A percentile compares a stretch with the other conserved stretches of the same genome.
These are phyloP conservation scores for thale cress (Arabidopsis thaliana) DNA, from an alignment of 345 rosid genomes.

Conservation along the genomic window DNA sequence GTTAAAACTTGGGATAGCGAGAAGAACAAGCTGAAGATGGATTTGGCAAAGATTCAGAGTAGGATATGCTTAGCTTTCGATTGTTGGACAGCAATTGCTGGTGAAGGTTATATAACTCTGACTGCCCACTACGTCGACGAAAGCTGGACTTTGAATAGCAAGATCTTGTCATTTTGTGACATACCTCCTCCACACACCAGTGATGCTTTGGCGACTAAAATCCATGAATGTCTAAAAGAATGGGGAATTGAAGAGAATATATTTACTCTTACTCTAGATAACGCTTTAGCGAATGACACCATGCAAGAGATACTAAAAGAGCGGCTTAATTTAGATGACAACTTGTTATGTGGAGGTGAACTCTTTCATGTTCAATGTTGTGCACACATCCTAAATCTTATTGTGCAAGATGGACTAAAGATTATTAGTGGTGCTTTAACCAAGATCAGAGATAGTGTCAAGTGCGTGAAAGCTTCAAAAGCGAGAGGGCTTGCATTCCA, in stretches of 20 bases:
- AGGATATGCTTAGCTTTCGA: neutral
- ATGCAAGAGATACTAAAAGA: neutral
- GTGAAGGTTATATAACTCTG: neutral
- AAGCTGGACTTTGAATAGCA: neutral
- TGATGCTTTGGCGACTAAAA: neutral
- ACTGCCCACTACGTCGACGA: neutral
- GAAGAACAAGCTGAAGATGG: too few species aligned
- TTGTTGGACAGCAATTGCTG: neutral
- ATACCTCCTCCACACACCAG: neutral
- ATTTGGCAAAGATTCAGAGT: too few species aligned
- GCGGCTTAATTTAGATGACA: neutral
- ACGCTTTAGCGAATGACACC: neutral
- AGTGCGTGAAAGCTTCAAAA: neutral
- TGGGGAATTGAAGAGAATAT: neutral
- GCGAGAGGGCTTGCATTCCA: neutral
- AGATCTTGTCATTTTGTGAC: neutral
- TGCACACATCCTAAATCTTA: neutral
- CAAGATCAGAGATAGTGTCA: neutral
- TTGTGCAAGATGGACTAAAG: neutral
- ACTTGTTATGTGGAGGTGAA: neutral
- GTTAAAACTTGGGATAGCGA: too few species aligned
- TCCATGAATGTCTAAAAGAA: neutral
- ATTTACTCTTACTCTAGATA: neutral
- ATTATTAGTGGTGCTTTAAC: neutral
- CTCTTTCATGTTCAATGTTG: neutral